Evolutionary conservation across 805 yeast genomes (phyloP), one percentile per base, ranked within the genome.

Genomic region (Kuraishia piskuri): DNA sequence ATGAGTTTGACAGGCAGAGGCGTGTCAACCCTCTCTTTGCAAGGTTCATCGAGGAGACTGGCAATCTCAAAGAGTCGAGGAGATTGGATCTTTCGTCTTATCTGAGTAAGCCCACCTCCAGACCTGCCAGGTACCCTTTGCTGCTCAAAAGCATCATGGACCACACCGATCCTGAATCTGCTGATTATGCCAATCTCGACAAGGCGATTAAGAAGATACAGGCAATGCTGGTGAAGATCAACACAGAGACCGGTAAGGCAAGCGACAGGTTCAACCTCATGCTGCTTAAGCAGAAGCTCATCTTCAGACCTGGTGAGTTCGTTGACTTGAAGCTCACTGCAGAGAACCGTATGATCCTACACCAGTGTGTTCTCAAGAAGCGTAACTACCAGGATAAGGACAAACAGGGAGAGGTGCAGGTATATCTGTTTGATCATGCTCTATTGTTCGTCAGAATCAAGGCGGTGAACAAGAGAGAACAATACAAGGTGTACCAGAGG

Each of bases 81-180:
- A 88, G 90, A 69, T 82, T 92, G 55, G 97, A 95, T 68, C 83
- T 94, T 52, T 88, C 92, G 23, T 94, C 98, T 0, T 94, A 90
- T 63, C 76, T 94, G 58, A 89, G 96, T 6, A 95, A 92, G 63
- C 97, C 98, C 51, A 91, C 96, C 1, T 90, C 97, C 17, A 80
- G 99, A 66, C 90, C 97, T 31, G 98, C 97, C 9, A 77, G 98
- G 59, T 94, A 94, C 69, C 96, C 96, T 58, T 72, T 94, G 50
- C 75, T 94, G 54, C 75, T 92, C 22, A 84, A 81, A 54, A 94
- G 92, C 50, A 88, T 94, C 37, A 74, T 89, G 58, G 92, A 94
- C 66, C 80, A 83, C 57, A 90, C 98, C 0, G 80, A 77, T 52
- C 84, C 85, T n/a, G 87, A 82, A 23, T 77, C 83, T 7, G 83